Evolutionary conservation across 345 rosid species (phyloP), one percentile per base, ranked within the genome.

Genomic region (Citrus australasica): DNA sequence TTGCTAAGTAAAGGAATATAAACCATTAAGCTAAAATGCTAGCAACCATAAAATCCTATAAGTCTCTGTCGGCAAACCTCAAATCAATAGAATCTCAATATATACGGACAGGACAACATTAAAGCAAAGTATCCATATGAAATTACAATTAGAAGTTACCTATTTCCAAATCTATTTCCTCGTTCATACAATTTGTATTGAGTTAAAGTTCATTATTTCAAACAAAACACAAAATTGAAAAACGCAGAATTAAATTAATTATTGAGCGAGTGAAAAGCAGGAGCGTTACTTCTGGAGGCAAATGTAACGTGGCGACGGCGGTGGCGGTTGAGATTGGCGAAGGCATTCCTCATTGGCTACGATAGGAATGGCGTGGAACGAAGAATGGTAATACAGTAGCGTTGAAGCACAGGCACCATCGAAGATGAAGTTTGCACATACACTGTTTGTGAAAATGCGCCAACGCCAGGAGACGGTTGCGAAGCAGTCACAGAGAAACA

Each of bases 281-380:
- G 40, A 79, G 53, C 3, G 48, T 27, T 79, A 89, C 93, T 58
- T 76, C 74, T 76, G 48, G 83, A 83, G 78, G 89, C 72, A 51
- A 81, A 67, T 10, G 86, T 76, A 67, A 74, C n/a, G 67, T 79
- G 92, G 68, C 93, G 92, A 61, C 77, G 90, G 70, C 93, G 91
- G 69, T 80, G 90, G 75, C 87, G 88, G 78, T 84, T 76, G 88
- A 92, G 89, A 77, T 71, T 76, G 58, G 79, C 80, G 75, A 85
- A 74, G 69, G 77, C 92, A 89, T 85, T 88, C 93, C 90, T 93
- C 97, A 94, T 90, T 83, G 84, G 82, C 82, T 74, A 81, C 0
- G 71, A 68, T 22, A 37, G 65, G 14, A 63, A 75, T 76, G 35
- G 68, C 80, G 74, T 79, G 21, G 75, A 60, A 71, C 30, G 67